Evolutionary conservation across 352 stramenopile species (phyloP), one percentile per base, ranked within the genome.

Genomic region (Globisporangium mamillatum): DNA sequence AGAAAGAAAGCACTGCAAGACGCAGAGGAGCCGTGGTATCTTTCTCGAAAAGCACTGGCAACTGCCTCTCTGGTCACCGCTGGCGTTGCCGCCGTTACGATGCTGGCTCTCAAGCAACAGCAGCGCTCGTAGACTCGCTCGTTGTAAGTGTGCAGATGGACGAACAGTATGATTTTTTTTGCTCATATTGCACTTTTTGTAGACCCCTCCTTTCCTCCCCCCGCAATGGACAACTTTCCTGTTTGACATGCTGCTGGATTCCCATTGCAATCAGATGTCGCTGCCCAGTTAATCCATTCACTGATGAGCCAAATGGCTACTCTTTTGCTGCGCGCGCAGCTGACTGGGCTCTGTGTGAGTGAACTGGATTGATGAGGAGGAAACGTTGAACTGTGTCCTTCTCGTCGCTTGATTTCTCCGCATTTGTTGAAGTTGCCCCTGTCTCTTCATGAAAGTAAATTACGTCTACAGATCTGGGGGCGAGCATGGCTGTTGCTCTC

Each of bases 41-140:
- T 84, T 62, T 91, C 81, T 29, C 71, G 77, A n/a, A 72, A 75
- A 66, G 78, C 75, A 16, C 57, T 94, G 56, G 83, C 84, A 10
- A 83, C 82, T 10, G 87, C 79, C 16, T 92, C 84, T 48, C 71
- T 92, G 32, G 74, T 94, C 64, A 91, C 84, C 57, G 86, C 85
- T 12, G 82, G 84, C 41, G 75, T 92, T 34, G 86, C 86, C 9
- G 82, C 83, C 18, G 67, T 90, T 10, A 82, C 83, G 9, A 41
- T 94, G 36, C 59, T 93, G 62, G 72, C 79, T 1, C 55, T 92
- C 57, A 90, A 89, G 64, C 81, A 87, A 60, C 81, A 89, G 44
- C 66, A 71, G 36, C 66, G 66, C 24, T 71, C 66, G 66, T 71
- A 71, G 54, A 69, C 32, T 20, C 29, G n/a, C 55, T 32, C 55